Evolutionary conservation across 2,329 filamentous ascomycete genomes (phyloP), one percentile per base, ranked within the genome.

Genomic region (Coniochaeta ligniaria): DNA sequence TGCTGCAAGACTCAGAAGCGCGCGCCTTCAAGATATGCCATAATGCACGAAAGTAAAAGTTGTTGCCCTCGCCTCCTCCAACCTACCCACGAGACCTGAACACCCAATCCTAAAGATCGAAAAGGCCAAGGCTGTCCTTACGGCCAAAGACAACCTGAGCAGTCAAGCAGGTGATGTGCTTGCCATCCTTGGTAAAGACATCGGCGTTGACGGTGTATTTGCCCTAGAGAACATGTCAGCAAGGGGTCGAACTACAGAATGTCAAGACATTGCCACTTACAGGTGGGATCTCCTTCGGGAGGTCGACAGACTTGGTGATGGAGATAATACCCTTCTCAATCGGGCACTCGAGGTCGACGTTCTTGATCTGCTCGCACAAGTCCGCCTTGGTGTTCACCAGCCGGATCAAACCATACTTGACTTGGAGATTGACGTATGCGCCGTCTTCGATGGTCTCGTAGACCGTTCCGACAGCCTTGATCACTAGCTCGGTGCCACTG

Each of bases 391-490:
- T 90, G 74, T 84, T 91, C 75, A 99, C 86, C 65, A 99, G 84
- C 60, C 87, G 90, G 74, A 99, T 97, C 66, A 96, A 81, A 63
- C 94, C 94, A 75, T 96, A 97, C 78, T 96, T 97, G 77, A 99
- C 94, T 66, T 87, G 83, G 45, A 99, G 74, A 56, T 88, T 81
- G 64, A 97, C 89, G 68, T 90, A 91, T 62, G 94, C 91, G 61
- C 92, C 94, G 61, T 92, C 73, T 60, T 86, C 83, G 65, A 99
- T 86, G 58, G 81, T 76, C 70, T 96, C 76, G 67, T 82, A 83
- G 65, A 98, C 83, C n/a, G 78, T 84, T 61, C 94, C 95, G 35
- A 78, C 81, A 55, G 93, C 95, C 65, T 85, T 85, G 78, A 99
- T 96, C 62, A 82, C 80, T 59, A 99, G 87, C 22, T 83, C 84